Percentiles rank a stretch among this genome's conserved stretches.
These are phyloP conservation scores for Inga laurina DNA, from an alignment of 306 rosid genomes.

Conservation along the genomic window DNA sequence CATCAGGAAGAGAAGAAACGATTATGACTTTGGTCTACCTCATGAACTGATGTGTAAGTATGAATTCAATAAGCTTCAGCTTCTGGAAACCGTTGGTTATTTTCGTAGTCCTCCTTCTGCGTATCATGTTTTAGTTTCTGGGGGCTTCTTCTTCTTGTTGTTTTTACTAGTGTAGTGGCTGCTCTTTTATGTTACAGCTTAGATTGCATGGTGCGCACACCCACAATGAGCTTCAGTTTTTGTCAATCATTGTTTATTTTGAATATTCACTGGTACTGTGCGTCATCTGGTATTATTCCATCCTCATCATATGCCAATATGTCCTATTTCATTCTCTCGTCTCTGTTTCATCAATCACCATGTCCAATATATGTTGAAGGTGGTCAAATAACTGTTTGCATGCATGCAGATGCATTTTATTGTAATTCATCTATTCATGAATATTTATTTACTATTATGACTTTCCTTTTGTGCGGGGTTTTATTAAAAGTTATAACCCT, in stretches of 20 bases:
- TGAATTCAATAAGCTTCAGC: conserved; percentile 16
- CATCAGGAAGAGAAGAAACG: conserved; percentile 74
- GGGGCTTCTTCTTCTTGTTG: neutral
- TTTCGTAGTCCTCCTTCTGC: neutral
- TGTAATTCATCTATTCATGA: neutral
- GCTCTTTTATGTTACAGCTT: conserved; percentile 19
- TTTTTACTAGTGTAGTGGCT: conserved; percentile 11
- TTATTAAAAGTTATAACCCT: neutral
- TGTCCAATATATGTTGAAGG: conserved; percentile 4
- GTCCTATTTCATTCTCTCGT: neutral
- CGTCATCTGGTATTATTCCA: conserved; percentile 8
- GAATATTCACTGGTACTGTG: neutral
- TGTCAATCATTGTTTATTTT: neutral
- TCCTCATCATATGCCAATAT: neutral
- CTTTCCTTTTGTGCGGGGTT: neutral
- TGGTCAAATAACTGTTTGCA: neutral
- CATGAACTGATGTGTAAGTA: conserved; percentile 84
- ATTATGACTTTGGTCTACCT: conserved; percentile 88
- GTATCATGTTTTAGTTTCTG: neutral
- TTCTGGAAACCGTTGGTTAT: neutral
- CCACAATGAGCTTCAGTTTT: neutral
- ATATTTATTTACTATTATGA: neutral
- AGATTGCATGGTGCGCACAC: neutral
- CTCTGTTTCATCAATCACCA: neutral
- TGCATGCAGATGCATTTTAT: neutral